phyloP scores from a whole-genome alignment of 495 filamentous ascomycete genomes.

The Margaritispora aquatica region DNA sequence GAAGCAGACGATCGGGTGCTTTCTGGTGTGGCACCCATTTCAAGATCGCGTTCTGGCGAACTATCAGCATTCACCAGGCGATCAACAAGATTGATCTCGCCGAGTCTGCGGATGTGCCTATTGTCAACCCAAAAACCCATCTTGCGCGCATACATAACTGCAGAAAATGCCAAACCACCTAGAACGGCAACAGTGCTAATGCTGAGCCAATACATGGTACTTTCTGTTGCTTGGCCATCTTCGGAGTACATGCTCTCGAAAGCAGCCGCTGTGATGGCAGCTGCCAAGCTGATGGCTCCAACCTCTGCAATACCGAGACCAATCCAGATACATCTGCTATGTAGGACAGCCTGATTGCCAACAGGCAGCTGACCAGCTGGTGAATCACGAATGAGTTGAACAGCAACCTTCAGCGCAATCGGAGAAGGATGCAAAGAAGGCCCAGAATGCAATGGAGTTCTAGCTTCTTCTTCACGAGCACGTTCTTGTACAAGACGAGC shows the following conservation, averaged over 20 bases:
- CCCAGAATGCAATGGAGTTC: not conserved
- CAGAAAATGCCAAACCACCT: not conserved
- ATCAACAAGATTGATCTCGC: not conserved
- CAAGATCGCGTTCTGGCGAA: not conserved
- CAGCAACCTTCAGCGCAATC: not conserved
- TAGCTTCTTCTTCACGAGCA: not conserved
- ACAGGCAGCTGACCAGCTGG: not conserved
- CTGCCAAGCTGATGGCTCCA: not conserved
- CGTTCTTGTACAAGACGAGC: not conserved
- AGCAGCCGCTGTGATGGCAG: not conserved
- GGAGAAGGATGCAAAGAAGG: not conserved
- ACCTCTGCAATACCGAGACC: not conserved
- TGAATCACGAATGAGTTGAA: not conserved
- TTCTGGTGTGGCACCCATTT: not conserved
- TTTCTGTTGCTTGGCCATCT: not conserved
- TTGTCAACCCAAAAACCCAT: not conserved
- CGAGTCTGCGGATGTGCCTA: not conserved
- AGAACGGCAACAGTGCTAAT: not conserved
- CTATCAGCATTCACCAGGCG: not conserved
- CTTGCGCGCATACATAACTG: not conserved
- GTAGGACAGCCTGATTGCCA: not conserved
- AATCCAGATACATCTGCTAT: not conserved
- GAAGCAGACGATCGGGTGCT: not conserved
- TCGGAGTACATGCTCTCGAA: not conserved
- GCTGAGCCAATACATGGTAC: not conserved